Evolutionary conservation across 371 early-diverging fungal genomes (phyloP).

Genomic region (Lichtheimia corymbifera): DNA sequence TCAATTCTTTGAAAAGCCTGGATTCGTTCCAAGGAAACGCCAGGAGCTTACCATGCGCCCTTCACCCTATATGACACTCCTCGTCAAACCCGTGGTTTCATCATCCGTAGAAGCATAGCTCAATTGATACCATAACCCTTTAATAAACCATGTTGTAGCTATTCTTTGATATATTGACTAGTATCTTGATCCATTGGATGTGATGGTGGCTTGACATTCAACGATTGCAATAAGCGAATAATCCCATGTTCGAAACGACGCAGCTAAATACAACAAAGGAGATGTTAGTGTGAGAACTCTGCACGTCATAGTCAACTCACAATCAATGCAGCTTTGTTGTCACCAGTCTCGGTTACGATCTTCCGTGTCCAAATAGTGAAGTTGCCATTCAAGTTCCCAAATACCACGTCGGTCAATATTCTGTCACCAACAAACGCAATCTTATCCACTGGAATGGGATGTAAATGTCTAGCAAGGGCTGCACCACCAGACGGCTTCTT

Average conservation of each 20-base stretch:
- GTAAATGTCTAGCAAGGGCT: slow-evolving; percentile 42
- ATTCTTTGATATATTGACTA: not conserved
- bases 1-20: slow-evolving; percentile 40
- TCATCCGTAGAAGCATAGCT: not conserved
- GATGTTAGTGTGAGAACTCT: not conserved
- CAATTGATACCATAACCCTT: not conserved
- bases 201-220: slow-evolving; percentile 31
- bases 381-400: slow-evolving; percentile 80
- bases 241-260: slow-evolving; percentile 54
- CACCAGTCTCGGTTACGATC: slow-evolving; percentile 76
- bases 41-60: slow-evolving; percentile 44
- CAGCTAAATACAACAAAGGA: slow-evolving; percentile 30
- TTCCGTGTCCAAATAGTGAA: slow-evolving; percentile 70
- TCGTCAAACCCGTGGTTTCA: slow-evolving; percentile 10
- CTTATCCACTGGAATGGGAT: slow-evolving; percentile 30
- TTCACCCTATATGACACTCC: slow-evolving; percentile 33
- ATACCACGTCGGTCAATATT: slow-evolving; percentile 84
- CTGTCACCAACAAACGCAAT: slow-evolving; percentile 90
- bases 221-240: slow-evolving; percentile 29
- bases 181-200: slow-evolving; percentile 12
- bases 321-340: slow-evolving; percentile 74
- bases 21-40: slow-evolving; percentile 25
- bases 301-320: slow-evolving; percentile 33
- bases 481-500: slow-evolving; percentile 86
- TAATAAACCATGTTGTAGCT: not conserved